These are phyloP conservation scores for Diaporthe eres DNA, from an alignment of 2,329 filamentous ascomycete genomes.

Conservation along the genomic window DNA sequence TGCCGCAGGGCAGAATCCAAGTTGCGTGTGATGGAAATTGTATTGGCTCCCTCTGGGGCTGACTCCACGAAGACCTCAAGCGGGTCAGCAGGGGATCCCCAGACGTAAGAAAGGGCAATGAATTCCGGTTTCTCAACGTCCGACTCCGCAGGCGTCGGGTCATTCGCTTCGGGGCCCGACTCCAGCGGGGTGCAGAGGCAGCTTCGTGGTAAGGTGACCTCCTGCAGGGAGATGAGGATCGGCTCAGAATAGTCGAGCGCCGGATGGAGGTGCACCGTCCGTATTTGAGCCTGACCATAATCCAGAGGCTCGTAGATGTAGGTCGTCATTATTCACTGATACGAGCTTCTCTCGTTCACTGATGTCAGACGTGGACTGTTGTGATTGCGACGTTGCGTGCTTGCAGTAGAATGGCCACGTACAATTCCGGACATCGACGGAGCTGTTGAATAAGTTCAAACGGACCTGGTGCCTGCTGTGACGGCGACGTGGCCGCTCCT, in stretches of 20 bases:
- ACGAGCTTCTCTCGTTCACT: too few species aligned
- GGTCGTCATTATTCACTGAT: not conserved
- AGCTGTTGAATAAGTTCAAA: not conserved
- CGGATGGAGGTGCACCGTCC: not conserved
- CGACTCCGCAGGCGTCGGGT: not conserved
- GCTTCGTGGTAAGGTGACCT: not conserved
- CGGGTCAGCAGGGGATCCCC: slow-evolving; percentile 6
- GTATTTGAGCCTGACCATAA: not conserved
- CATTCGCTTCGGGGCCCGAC: not conserved
- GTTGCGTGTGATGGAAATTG: not conserved
- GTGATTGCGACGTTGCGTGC: not conserved
- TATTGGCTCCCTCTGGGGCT: not conserved
- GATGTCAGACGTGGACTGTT: not conserved
- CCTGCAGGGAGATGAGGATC: not conserved
- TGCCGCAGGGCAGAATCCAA: not conserved
- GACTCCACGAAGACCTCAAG: not conserved
- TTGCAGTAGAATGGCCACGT: not conserved
- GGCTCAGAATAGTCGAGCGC: not conserved
- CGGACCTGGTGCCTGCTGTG: too few species aligned
- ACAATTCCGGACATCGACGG: not conserved
- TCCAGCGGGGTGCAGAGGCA: not conserved
- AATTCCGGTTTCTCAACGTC: not conserved
- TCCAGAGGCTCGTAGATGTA: slow-evolving; percentile 15
- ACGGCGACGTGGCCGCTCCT: too few species aligned
- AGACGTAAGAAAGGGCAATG: not conserved